Evolutionary conservation across 495 filamentous ascomycete genomes (phyloP).

Genomic region (Echria macrotheca): DNA sequence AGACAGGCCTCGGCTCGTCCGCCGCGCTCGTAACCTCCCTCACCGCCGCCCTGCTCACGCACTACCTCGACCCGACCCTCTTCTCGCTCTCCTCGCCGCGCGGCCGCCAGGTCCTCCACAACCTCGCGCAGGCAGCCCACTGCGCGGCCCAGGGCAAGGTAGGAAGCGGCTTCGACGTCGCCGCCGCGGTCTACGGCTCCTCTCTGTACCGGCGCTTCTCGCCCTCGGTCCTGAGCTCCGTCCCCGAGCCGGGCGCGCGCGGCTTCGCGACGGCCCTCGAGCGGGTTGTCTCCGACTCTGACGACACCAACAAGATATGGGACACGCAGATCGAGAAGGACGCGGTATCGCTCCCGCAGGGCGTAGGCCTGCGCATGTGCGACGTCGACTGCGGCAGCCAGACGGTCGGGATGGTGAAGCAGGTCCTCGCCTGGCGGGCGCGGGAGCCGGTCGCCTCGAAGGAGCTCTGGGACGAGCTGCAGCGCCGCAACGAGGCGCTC

Average conservation of each 20-base stretch:
- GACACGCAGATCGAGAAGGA: slow-evolving; percentile 67
- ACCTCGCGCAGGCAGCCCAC: slow-evolving; percentile 87
- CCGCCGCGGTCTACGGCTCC: slow-evolving; percentile 82
- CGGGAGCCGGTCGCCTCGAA: slow-evolving; percentile 61
- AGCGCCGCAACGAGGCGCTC: slow-evolving; percentile 67
- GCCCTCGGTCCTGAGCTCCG: slow-evolving; percentile 59
- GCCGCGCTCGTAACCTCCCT: slow-evolving; percentile 92
- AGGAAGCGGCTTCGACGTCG: slow-evolving; percentile 95
- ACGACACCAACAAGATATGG: slow-evolving; percentile 46
- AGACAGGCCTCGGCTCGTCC: slow-evolving; percentile 93
- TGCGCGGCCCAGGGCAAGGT: slow-evolving; percentile 96
- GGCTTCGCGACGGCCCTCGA: slow-evolving; percentile 64
- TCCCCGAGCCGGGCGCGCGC: slow-evolving; percentile 57
- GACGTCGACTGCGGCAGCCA: slow-evolving; percentile 94
- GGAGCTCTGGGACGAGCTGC: slow-evolving; percentile 64
- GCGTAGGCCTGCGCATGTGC: slow-evolving; percentile 80
- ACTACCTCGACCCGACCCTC: slow-evolving; percentile 62
- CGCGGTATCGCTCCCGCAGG: slow-evolving; percentile 62
- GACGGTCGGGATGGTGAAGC: slow-evolving; percentile 91
- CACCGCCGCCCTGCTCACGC: slow-evolving; percentile 70
- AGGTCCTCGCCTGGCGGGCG: slow-evolving; percentile 77
- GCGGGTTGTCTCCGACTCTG: slow-evolving; percentile 57
- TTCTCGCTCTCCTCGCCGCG: slow-evolving; percentile 43
- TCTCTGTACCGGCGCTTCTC: slow-evolving; percentile 90
- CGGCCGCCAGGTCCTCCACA: slow-evolving; percentile 60